These are phyloP conservation scores for Melaleuca quinquenervia DNA, from an alignment of 345 rosid genomes.

Conservation along the genomic window DNA sequence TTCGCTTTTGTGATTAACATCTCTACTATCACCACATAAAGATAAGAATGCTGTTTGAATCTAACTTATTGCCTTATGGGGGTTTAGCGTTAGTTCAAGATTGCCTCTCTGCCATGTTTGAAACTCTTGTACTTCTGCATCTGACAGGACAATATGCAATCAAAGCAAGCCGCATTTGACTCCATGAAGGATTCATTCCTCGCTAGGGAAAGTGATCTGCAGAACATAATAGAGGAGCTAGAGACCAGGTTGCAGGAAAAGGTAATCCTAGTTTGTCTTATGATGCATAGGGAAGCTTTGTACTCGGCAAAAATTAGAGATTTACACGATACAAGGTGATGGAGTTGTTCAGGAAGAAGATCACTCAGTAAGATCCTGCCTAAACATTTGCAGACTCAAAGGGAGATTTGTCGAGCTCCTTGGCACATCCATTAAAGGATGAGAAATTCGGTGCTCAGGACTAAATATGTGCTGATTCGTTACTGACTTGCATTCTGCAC, in stretches of 20 bases:
- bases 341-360: neutral
- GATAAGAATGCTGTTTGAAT: neutral
- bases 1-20: neutral
- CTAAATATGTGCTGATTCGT: neutral
- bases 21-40: neutral
- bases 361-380: neutral
- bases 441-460: neutral
- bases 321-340: neutral
- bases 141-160: conserved; percentile 2
- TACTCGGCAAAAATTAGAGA: neutral
- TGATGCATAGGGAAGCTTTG: neutral
- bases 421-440: neutral
- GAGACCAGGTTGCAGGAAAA: conserved; percentile 1
- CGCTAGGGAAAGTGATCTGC: conserved; percentile 6
- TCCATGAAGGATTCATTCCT: neutral
- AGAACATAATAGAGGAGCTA: neutral
- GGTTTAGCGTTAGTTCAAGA: neutral
- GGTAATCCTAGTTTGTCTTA: neutral
- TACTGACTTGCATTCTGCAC: neutral
- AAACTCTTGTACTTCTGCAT: neutral
- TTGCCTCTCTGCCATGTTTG: neutral
- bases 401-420: neutral
- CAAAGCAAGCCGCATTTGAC: neutral
- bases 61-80: neutral
- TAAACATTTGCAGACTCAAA: neutral